Base-by-base conservation (phyloP, 2,329 filamentous ascomycete genomes). In the Metarhizium brunneum region DNA sequence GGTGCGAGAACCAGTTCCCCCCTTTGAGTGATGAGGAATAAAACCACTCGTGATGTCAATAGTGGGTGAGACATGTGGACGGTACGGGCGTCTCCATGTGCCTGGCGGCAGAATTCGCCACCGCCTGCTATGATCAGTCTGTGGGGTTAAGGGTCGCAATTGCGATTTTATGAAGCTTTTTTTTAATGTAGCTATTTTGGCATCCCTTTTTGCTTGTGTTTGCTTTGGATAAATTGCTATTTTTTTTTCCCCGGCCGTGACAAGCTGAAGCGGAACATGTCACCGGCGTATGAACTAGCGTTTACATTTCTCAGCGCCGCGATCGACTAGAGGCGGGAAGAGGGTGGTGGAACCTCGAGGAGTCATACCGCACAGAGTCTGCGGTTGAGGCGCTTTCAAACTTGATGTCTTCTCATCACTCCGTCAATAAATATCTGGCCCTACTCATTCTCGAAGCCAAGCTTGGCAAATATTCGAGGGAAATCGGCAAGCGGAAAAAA, bases 41-140 rank as follows among this genome's bases (percentile, higher is more conserved):
- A 7, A 11, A 11, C 32, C 11, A 18, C 43, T 47, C 43, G n/a
- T 47, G 43, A 47, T 47, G 43, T 20, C 18, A 18, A 47, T 47
- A n/a, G 43, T 7, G 18, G 43, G 43, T 16, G 14, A 16, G 8
- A 7, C 25, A 25, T 25, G 25, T 25, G 25, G 25, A 25, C 25
- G 25, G 25, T 25, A 25, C 25, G 25, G 25, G 25, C 25, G 25
- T 25, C 25, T 25, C 25, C 25, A 4, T 25, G 43, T 47, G 43
- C 43, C 43, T 47, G 43, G 43, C n/a, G 51, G 51, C 51, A 53
- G 42, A 47, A 53, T 35, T 25, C 8, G 14, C 51, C 35, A 57
- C 56, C 56, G 56, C 56, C 56, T 57, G 49, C 56, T 40, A 13
- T 7, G 16, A 11, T 40, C 13, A 14, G 14, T 14, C 13, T 40